Evolutionary conservation across 352 stramenopile genomes (phyloP).

Genomic region (Phytophthora agathidicida): DNA sequence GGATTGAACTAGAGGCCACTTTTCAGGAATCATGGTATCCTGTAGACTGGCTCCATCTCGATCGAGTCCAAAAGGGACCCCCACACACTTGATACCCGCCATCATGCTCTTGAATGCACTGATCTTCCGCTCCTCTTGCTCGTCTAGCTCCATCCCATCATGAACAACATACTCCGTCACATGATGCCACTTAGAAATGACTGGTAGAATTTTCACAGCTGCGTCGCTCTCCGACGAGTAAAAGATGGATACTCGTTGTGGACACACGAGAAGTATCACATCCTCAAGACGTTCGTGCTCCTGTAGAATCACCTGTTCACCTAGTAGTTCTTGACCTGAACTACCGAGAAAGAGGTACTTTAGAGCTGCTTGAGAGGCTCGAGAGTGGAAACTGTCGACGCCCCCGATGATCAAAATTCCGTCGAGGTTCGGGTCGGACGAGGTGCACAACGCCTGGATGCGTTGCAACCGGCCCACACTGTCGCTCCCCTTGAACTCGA

Average conservation of each 20-base stretch:
- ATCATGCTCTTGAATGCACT: slow-evolving; percentile 72
- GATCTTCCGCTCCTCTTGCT: slow-evolving; percentile 77
- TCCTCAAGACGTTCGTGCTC: slow-evolving; percentile 73
- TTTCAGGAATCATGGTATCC: slow-evolving; percentile 68
- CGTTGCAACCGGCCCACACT: slow-evolving; percentile 57
- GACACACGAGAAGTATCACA: slow-evolving; percentile 63
- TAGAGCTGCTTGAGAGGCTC: slow-evolving; percentile 60
- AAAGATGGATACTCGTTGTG: slow-evolving; percentile 50
- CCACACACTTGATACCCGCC: slow-evolving; percentile 43
- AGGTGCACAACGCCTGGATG: slow-evolving; percentile 58
- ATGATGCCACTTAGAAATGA: slow-evolving; percentile 71
- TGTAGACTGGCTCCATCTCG: slow-evolving; percentile 35
- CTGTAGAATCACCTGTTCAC: slow-evolving; percentile 76
- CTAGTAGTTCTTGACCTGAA: slow-evolving; percentile 74
- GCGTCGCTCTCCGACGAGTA: slow-evolving; percentile 75
- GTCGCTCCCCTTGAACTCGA: slow-evolving; percentile 63
- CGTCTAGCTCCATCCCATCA: slow-evolving; percentile 69
- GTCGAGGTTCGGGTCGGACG: slow-evolving; percentile 32
- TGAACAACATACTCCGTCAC: slow-evolving; percentile 71
- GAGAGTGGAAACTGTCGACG: slow-evolving; percentile 74
- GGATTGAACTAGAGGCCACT: slow-evolving; percentile 79
- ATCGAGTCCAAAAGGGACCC: slow-evolving; percentile 61
- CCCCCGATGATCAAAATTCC: slow-evolving; percentile 72
- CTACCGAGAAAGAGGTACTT: slow-evolving; percentile 81
- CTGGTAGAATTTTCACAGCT: slow-evolving; percentile 61